Evolutionary conservation across 225 moss, liverwort and hornwort genomes (phyloP).

Genomic region (Antitrichia curtipendula): DNA sequence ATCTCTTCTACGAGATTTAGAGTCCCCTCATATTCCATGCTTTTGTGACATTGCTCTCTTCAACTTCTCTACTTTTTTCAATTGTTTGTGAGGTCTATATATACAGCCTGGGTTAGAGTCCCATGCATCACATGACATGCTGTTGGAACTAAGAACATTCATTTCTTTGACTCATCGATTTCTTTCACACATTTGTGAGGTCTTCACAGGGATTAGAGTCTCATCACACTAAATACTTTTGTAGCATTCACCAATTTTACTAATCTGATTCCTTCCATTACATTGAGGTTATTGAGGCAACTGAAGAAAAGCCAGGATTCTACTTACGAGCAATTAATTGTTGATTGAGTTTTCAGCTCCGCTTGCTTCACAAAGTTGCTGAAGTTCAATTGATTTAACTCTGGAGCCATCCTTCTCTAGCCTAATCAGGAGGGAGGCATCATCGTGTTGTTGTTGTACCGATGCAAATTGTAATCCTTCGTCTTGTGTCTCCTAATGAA

Average conservation of each 20-base stretch:
- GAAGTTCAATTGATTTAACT: background rate
- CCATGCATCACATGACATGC: background rate
- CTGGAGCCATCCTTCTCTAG: background rate
- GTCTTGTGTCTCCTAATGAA: background rate
- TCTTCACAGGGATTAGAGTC: background rate
- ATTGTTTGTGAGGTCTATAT: background rate
- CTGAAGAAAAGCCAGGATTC: background rate
- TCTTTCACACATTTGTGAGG: background rate
- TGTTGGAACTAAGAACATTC: background rate
- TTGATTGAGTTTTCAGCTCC: background rate
- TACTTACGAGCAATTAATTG: background rate
- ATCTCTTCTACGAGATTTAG: background rate
- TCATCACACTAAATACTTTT: background rate
- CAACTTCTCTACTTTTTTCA: background rate
- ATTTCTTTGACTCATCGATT: background rate
- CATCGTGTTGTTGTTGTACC: background rate
- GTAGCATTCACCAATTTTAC: background rate
- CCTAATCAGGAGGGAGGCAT: conserved; percentile 8
- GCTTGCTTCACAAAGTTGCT: background rate
- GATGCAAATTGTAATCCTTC: background rate
- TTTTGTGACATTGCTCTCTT: background rate
- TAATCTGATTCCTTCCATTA: too few species aligned
- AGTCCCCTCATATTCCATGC: background rate
- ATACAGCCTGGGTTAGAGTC: background rate
- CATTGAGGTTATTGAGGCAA: background rate